Percentiles rank a stretch among this genome's conserved stretches.
Evolutionary conservation across 2,329 filamentous ascomycete genomes (phyloP).

Genomic region (Ceratocystis colombiana): DNA sequence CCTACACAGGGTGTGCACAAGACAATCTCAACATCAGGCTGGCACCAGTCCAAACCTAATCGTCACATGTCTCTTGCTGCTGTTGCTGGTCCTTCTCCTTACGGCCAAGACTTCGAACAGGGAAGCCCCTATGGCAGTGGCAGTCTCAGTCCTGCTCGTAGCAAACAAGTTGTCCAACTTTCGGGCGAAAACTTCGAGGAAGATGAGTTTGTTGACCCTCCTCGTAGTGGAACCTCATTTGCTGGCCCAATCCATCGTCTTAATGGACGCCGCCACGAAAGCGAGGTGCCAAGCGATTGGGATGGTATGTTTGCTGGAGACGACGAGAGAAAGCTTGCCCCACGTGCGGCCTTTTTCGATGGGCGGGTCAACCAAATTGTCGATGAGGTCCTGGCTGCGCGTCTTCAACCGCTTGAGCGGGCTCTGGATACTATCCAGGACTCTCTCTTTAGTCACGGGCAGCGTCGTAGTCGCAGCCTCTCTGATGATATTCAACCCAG

Average conservation of each 20-base stretch:
- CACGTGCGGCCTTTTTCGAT: conserved; percentile 80
- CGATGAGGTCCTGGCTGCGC: conserved; percentile 62
- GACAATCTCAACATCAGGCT: conserved; percentile 35
- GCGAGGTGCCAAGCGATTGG: conserved; percentile 70
- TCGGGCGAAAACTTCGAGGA: conserved; percentile 40
- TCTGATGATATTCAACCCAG: conserved; percentile 67
- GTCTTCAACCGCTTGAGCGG: conserved; percentile 71
- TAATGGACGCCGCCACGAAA: conserved; percentile 39
- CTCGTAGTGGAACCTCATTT: conserved; percentile 50
- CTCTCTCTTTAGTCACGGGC: conserved; percentile 51
- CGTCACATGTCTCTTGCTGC: conserved; percentile 34
- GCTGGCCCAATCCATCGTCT: conserved; percentile 51
- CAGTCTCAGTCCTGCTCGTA: conserved; percentile 60
- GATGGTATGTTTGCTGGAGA: conserved; percentile 73
- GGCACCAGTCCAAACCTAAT: conserved; percentile 39
- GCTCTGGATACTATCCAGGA: conserved; percentile 65
- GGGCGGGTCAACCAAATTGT: conserved; percentile 80
- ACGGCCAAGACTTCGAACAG: background rate
- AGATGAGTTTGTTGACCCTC: conserved; percentile 53
- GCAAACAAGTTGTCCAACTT: conserved; percentile 37
- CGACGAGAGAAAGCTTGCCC: conserved; percentile 72
- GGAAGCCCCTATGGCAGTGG: conserved; percentile 47
- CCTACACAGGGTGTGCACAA: conserved; percentile 67
- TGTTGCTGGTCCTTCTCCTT: conserved; percentile 27
- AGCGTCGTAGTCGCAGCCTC: conserved; percentile 52